These are phyloP conservation scores for Wallacemonas sp. DNA, from an alignment of 208 protist genomes.

Conservation along the genomic window DNA sequence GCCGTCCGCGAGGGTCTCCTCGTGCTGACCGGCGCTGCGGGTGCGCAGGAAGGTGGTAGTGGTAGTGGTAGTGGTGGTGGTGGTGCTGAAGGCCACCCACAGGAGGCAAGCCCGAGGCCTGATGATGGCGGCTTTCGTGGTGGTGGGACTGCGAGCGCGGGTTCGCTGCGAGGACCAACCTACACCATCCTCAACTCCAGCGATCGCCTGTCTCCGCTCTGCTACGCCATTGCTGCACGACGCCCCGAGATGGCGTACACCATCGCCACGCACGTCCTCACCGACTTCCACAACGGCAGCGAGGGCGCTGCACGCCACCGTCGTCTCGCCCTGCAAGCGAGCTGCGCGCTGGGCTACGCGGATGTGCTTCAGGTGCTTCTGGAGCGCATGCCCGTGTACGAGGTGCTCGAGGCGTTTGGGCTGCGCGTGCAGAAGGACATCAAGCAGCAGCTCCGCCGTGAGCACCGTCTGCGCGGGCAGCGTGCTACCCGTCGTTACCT, in stretches of 20 bases:
- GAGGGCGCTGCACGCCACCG: constrained; percentile 36
- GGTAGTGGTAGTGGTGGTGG: constrained; percentile 11
- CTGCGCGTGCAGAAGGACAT: constrained; percentile 39
- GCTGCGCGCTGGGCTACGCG: constrained; percentile 67
- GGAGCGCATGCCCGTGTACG: constrained; percentile 62
- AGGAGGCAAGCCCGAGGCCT: too few relatives aligned
- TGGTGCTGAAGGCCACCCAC: constrained; percentile 7
- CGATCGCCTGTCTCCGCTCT: constrained; percentile 57
- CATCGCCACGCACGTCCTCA: constrained; percentile 64
- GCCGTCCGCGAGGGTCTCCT: neutral
- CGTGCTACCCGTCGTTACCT: constrained; percentile 3
- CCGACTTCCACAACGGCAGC: constrained; percentile 37
- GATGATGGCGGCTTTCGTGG: constrained; percentile 8
- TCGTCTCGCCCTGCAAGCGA: constrained; percentile 54
- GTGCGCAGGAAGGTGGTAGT: too few relatives aligned
- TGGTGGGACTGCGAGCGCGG: constrained; percentile 22
- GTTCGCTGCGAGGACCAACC: constrained; percentile 19
- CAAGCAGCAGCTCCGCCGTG: constrained; percentile 6
- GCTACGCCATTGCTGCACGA: constrained; percentile 51
- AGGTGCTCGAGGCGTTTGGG: constrained; percentile 63
- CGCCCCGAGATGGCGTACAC: constrained; percentile 59
- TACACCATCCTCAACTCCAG: constrained; percentile 25
- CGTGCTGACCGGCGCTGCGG: constrained; percentile 35
- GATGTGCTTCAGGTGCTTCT: constrained; percentile 71
- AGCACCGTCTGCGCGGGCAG: constrained; percentile 11